These are phyloP conservation scores for Carex cristatella DNA, from an alignment of 176 grass and related monocot genomes.

Conservation along the genomic window DNA sequence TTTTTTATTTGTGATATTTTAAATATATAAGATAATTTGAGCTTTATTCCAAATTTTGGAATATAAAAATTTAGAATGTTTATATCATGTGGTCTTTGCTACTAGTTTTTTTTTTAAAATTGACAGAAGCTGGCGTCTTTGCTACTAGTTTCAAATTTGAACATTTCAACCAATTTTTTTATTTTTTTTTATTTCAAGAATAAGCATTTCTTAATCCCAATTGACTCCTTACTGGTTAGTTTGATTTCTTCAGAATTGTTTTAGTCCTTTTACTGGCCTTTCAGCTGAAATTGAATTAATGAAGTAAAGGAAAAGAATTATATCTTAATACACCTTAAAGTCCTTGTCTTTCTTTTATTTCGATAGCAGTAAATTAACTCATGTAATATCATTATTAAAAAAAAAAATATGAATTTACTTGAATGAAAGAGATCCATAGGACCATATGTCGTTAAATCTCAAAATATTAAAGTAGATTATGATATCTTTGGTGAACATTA, in stretches of 20 bases:
- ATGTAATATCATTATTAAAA: not conserved
- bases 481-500: not conserved
- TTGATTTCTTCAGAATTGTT: not conserved
- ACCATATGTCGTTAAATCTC: not conserved
- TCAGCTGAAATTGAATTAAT: not conserved
- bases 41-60: not conserved
- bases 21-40: not conserved
- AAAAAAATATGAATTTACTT: not conserved
- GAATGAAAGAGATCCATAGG: not conserved
- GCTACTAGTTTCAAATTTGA: not conserved
- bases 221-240: not conserved
- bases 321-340: not conserved
- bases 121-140: not conserved
- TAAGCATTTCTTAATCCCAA: not conserved
- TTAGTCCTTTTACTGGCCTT: not conserved
- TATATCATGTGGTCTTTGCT: not conserved
- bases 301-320: not conserved
- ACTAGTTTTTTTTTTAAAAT: not conserved
- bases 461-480: not conserved
- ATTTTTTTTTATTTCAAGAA: not conserved
- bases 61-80: not conserved
- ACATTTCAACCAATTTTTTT: not conserved
- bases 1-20: not conserved
- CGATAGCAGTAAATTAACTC: not conserved
- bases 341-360: not conserved